phyloP scores from a whole-genome alignment of 129 eudicot genomes.

The Centella asiatica region DNA sequence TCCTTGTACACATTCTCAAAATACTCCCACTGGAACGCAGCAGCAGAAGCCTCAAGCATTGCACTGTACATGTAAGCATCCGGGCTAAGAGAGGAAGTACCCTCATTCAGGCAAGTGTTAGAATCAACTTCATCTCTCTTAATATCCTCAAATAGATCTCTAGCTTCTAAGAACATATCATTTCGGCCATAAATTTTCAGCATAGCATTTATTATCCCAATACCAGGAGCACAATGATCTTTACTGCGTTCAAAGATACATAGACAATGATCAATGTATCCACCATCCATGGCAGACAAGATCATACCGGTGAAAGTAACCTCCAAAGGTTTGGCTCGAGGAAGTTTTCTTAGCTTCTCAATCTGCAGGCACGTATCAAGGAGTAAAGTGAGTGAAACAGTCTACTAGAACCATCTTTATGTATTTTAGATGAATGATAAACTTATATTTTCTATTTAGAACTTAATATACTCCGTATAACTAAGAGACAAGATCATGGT shows the following conservation, averaged over 20 bases:
- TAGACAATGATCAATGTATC: slow-evolving; percentile 58
- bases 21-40: slow-evolving; percentile 88
- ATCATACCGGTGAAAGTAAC: slow-evolving; percentile 92
- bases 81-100: slow-evolving; percentile 30
- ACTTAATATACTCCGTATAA: too few species aligned
- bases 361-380: slow-evolving; percentile 38
- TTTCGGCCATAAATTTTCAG: slow-evolving; percentile 72
- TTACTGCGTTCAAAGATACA: slow-evolving; percentile 52
- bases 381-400: neutral
- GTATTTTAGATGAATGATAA: neutral
- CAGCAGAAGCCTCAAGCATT: slow-evolving; percentile 81
- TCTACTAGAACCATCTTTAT: neutral
- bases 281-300: slow-evolving; percentile 71
- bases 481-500: too few species aligned
- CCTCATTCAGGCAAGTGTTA: slow-evolving; percentile 19
- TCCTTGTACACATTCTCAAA: slow-evolving; percentile 85
- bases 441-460: too few species aligned
- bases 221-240: slow-evolving; percentile 46
- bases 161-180: slow-evolving; percentile 84
- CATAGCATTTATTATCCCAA: slow-evolving; percentile 82
- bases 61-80: slow-evolving; percentile 48
- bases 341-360: slow-evolving; percentile 65
- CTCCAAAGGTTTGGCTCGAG: slow-evolving; percentile 50
- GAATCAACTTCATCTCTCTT: slow-evolving; percentile 34
- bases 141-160: slow-evolving; percentile 58